These are phyloP conservation scores for Penicillium crustosum DNA, from an alignment of 2,329 filamentous ascomycete species.

Conservation along the genomic window DNA sequence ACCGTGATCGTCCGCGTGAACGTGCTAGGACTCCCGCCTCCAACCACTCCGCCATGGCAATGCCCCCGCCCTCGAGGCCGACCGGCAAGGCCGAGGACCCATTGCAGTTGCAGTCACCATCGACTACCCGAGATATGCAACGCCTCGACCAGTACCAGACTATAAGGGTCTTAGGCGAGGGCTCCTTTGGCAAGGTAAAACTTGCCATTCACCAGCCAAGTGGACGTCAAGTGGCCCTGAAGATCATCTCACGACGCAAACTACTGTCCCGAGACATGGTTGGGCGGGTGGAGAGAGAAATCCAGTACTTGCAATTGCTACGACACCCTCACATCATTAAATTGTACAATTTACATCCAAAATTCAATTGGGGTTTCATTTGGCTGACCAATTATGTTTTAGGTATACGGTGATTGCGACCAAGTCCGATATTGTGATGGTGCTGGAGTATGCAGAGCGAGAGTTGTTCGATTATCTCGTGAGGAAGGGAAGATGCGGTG, in stretches of 20 bases:
- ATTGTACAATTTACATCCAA: constrained; percentile 59
- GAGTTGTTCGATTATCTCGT: constrained; percentile 99
- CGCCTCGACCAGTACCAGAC: constrained; percentile 90
- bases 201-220: constrained; percentile 89
- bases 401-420: constrained; percentile 98
- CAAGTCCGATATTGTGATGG: constrained; percentile 94
- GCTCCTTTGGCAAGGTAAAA: constrained; percentile 98
- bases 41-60: constrained; percentile 39
- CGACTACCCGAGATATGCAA: constrained; percentile 64
- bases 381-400: constrained; percentile 20
- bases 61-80: constrained; percentile 37
- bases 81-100: constrained; percentile 31
- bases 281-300: constrained; percentile 93
- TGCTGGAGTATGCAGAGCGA: constrained; percentile 93
- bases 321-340: constrained; percentile 99
- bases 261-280: constrained; percentile 97
- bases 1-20: constrained; percentile 31
- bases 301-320: constrained; percentile 93
- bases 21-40: constrained; percentile 22
- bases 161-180: constrained; percentile 86
- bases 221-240: constrained; percentile 92
- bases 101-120: constrained; percentile 48
- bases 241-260: constrained; percentile 96
- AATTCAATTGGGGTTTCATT: not conserved
- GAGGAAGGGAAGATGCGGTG: constrained; percentile 84